Percentiles rank a stretch among this genome's conserved stretches.
Evolutionary conservation across 1,139 yeast species (phyloP).

Genomic region (Nadsonia starkeyi-henricii): DNA sequence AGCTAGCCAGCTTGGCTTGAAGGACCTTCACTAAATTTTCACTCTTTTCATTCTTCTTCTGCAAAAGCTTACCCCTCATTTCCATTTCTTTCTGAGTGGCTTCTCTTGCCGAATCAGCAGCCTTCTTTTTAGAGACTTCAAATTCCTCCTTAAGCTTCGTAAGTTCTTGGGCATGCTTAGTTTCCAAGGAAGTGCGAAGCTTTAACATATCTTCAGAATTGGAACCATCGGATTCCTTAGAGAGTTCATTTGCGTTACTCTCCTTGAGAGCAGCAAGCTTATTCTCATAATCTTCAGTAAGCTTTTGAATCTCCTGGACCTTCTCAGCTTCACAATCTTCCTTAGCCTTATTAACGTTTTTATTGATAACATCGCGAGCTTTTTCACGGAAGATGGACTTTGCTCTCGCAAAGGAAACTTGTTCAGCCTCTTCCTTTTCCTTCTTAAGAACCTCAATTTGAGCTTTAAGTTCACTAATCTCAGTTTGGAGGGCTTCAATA

Average conservation of each 20-base stretch:
- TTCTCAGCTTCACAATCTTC: not conserved
- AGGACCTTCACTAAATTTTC: constrained; percentile 21
- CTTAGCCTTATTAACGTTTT: not conserved
- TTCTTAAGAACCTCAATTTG: constrained; percentile 2
- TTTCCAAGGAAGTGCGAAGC: not conserved
- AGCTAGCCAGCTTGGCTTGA: not conserved
- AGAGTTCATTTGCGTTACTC: constrained; percentile 1
- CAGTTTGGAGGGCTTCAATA: not conserved
- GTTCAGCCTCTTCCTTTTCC: constrained; percentile 4
- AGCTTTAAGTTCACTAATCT: constrained; percentile 6
- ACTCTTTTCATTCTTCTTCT: constrained; percentile 23
- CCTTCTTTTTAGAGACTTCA: constrained; percentile 5
- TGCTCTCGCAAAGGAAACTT: not conserved
- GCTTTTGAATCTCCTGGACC: not conserved
- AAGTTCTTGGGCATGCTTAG: constrained; percentile 6
- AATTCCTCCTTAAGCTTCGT: constrained; percentile 7
- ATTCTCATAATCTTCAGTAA: constrained; percentile 3
- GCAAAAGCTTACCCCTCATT: constrained; percentile 24
- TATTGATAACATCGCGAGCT: not conserved
- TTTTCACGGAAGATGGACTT: not conserved
- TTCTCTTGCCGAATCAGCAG: constrained; percentile 12
- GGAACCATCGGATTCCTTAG: constrained; percentile 1
- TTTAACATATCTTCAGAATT: not conserved
- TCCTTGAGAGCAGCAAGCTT: constrained; percentile 2
- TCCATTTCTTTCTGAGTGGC: constrained; percentile 16